Evolutionary conservation across 192 early-diverging fungal species (phyloP), one percentile per base, ranked within the genome.

Genomic region (Entomortierella chlamydospora): DNA sequence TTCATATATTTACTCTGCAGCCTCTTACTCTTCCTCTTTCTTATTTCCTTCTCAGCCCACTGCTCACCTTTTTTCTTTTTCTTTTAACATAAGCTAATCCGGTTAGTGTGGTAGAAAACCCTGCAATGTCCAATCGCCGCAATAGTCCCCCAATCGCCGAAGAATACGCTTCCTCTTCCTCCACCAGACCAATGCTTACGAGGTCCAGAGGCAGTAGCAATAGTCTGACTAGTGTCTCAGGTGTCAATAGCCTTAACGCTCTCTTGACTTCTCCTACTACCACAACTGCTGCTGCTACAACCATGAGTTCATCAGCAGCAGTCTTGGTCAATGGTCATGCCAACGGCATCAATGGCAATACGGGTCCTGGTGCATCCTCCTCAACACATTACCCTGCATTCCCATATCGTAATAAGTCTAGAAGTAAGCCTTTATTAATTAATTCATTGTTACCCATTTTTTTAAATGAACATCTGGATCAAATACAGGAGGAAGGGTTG

Each of bases 321-420:
- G 61, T 62, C 45, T 61, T 62, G 18, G 58, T 57, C 37, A 55
- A 42, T 23, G 53, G 53, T 34, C 52, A 65, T 33, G n/a, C 31
- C 58, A n/a, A 22, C 68, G 34, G 63, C 30, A 18, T 2, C 33
- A 70, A 54, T 61, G 50, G 49, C 58, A 26, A 52, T 28, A 37
- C 29, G 6, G 61, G 57, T 37, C 49, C 33, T 22, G 30, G 17
- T 2, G 31, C 67, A 43, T 30, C 67, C 3, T 61, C 70, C 17
- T 64, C 71, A 9, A 58, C 61, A 0, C 60, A 64, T 18, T 73
- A 59, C 49, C 71, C 71, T 28, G 45, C 62, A 20, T 66, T 65
- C 29, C 71, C 71, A n/a, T 26, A 29, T 37, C 62, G 71, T 26
- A 73, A 73, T 57, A 73, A 73, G 63, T 73, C 71, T 3, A 64